Percentiles rank a stretch among this genome's conserved stretches.
Evolutionary conservation across 192 early-diverging fungal species (phyloP).

Genomic region (Podochytrium sp.): DNA sequence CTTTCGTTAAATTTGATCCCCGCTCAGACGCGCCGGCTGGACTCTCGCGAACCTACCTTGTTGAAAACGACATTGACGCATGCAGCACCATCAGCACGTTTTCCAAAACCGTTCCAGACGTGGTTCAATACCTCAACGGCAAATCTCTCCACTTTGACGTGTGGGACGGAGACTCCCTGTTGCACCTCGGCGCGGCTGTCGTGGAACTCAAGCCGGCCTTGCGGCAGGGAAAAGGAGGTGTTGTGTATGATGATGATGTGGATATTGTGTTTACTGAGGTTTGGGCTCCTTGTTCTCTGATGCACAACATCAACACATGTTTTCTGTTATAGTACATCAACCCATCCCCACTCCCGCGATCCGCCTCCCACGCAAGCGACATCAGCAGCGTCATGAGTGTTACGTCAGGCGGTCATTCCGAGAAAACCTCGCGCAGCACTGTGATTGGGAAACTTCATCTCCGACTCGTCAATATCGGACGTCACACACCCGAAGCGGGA

Average conservation of each 20-base stretch:
- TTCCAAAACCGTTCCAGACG: slow-evolving; percentile 2
- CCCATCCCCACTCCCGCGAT: slow-evolving; percentile 17
- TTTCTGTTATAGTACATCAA: slow-evolving; percentile 16
- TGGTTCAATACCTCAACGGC: slow-evolving; percentile 31
- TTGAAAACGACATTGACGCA: slow-evolving; percentile 28
- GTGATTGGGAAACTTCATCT: slow-evolving; percentile 40
- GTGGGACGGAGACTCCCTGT: slow-evolving; percentile 50
- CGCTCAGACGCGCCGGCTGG: slow-evolving; percentile 33
- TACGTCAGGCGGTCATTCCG: background rate
- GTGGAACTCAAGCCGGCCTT: slow-evolving; percentile 36
- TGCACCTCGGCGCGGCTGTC: slow-evolving; percentile 42
- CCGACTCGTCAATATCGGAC: slow-evolving; percentile 37
- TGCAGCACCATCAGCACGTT: slow-evolving; percentile 15
- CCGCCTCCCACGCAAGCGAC: slow-evolving; percentile 26
- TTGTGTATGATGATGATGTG: slow-evolving; percentile 45
- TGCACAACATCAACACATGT: background rate
- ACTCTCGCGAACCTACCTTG: slow-evolving; percentile 20
- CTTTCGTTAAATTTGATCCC: background rate
- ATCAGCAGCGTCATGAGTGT: slow-evolving; percentile 16
- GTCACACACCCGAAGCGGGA: background rate
- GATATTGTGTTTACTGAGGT: slow-evolving; percentile 45
- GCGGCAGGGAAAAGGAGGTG: slow-evolving; percentile 35
- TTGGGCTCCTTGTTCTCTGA: background rate
- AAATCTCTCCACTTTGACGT: slow-evolving; percentile 40
- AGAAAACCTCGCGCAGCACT: background rate